Evolutionary conservation across 768 basidiomycete species (phyloP).

Genomic region (Calvatia gigantea): DNA sequence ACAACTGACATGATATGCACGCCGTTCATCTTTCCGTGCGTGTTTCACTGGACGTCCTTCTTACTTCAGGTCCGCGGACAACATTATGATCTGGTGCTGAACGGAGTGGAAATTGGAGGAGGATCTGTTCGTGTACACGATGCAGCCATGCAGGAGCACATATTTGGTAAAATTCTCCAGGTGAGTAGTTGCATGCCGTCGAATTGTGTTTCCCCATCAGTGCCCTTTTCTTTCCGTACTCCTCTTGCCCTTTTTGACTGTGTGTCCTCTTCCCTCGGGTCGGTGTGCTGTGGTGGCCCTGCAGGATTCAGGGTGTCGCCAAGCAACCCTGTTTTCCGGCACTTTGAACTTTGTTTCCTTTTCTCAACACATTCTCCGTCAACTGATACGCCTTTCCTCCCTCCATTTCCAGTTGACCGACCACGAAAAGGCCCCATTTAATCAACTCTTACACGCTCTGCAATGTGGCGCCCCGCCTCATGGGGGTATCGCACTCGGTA

Average conservation of each 20-base stretch:
- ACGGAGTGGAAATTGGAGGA: constrained; percentile 92
- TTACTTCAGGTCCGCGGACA: constrained; percentile 77
- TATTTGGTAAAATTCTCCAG: constrained; percentile 75
- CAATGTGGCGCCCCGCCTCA: constrained; percentile 92
- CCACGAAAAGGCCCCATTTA: constrained; percentile 70
- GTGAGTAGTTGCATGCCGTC: constrained; percentile 38
- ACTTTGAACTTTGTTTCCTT: constrained; percentile 7
- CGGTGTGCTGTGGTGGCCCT: neutral
- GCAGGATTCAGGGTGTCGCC: neutral
- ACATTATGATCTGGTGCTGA: constrained; percentile 93
- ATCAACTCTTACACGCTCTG: constrained; percentile 83
- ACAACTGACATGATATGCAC: constrained; percentile 1
- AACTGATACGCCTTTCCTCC: constrained; percentile 3
- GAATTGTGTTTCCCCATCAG: neutral
- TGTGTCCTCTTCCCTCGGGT: neutral
- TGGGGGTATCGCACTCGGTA: constrained; percentile 91
- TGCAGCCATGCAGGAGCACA: constrained; percentile 78
- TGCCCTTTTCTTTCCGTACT: constrained; percentile 1
- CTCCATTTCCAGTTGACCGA: constrained; percentile 66
- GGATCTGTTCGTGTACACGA: constrained; percentile 94
- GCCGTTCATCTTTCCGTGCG: constrained; percentile 9
- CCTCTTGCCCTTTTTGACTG: neutral
- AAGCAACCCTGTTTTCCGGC: neutral
- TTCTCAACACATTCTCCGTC: constrained; percentile 11
- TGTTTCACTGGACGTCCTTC: neutral